phyloP scores from a whole-genome alignment of 768 basidiomycete genomes.

The Glaciozyma martinii region DNA sequence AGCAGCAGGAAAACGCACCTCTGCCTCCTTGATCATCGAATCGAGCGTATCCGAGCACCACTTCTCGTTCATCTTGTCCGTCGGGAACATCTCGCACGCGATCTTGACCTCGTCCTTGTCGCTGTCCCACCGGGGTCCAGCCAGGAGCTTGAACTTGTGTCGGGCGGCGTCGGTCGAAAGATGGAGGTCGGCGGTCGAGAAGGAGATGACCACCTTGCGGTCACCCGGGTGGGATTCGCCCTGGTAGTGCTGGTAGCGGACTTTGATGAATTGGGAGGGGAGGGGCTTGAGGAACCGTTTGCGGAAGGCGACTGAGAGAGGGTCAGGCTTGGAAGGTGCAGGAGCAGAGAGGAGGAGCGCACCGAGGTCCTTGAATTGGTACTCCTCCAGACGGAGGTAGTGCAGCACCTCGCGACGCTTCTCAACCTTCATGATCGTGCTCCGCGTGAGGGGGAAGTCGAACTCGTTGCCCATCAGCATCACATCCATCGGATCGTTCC shows the following conservation, averaged over 20 bases:
- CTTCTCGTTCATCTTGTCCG: conserved; percentile 79
- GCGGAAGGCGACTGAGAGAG: conserved; percentile 51
- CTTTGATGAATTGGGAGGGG: conserved; percentile 50
- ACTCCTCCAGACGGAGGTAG: conserved; percentile 75
- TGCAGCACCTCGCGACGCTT: conserved; percentile 65
- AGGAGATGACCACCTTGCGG: conserved; percentile 48
- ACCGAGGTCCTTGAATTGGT: conserved; percentile 71
- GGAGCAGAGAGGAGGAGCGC: background rate
- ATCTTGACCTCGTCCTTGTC: conserved; percentile 55
- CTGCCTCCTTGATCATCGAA: conserved; percentile 65
- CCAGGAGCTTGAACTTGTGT: conserved; percentile 79
- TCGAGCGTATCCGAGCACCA: conserved; percentile 86
- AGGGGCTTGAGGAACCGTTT: conserved; percentile 68
- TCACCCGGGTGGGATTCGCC: conserved; percentile 66
- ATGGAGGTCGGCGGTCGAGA: conserved; percentile 57
- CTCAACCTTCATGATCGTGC: conserved; percentile 52
- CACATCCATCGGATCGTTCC: conserved; percentile 19
- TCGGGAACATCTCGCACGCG: conserved; percentile 75
- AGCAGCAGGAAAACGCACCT: conserved; percentile 51
- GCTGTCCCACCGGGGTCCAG: conserved; percentile 69
- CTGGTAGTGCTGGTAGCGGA: conserved; percentile 66
- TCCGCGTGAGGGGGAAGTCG: conserved; percentile 25
- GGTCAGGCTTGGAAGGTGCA: background rate
- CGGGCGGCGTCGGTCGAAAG: conserved; percentile 55
- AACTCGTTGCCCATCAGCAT: conserved; percentile 1